Base-by-base conservation (phyloP, 768 basidiomycete species). In the Tephrocybe sp. region DNA sequence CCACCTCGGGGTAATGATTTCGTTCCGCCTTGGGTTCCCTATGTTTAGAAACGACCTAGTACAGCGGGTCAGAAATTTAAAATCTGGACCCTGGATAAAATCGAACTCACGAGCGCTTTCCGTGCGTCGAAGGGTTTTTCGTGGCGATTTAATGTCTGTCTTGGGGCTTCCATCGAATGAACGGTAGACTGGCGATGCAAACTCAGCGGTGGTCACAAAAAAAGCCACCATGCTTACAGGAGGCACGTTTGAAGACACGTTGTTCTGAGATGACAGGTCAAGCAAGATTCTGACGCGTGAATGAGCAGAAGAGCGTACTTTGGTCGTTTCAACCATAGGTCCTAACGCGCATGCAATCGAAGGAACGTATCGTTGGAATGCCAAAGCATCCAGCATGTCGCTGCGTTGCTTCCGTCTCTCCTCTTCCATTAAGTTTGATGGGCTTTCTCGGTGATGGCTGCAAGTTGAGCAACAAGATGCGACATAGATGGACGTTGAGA, bases 401-500 rank as follows among this genome's bases (percentile, higher is more conserved):
- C 4, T 23, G 18, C 39, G 41, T 7, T 16, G 31, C 29, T 23
- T 45, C 10, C 42, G 15, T 27, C 15, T 40, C 11, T 49, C 40
- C 10, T 18, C 23, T 6, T 42, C 47, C 39, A n/a, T n/a, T n/a
- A n/a, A n/a, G n/a, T n/a, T n/a, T n/a, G n/a, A n/a, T n/a, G n/a
- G n/a, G n/a, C n/a, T n/a, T 29, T 8, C 15, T 31, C 15, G 27
- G 9, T 37, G 22, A 39, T 19, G 6, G 27, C 21, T 25, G 47
- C 52, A 5, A 53, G 40, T 13, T 13, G 19, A 9, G 22, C n/a
- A 1, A 57, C 49, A 10, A 57, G 38, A 2, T 31, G 22, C 8
- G 38, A 9, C 56, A 57, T 57, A 2, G 36, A 31, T 22, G 24
- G 49, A 7, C 56, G 36, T 3, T 22, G 19, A 16, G 42, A 45